Base-by-base conservation (phyloP, 23 red algal genomes). In the Gracilaria vermiculophylla region DNA sequence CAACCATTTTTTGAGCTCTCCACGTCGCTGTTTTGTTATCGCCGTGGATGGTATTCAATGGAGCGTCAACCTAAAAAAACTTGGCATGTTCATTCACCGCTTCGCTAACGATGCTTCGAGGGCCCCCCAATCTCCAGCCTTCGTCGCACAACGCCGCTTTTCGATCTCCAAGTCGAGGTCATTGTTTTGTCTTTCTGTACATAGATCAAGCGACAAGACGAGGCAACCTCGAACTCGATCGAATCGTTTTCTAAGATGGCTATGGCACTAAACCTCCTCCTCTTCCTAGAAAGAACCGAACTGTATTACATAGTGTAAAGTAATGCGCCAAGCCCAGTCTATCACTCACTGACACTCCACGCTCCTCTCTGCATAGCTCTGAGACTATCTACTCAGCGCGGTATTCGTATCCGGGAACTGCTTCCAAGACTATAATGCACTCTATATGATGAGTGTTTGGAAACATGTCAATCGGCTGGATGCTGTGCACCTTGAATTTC, bases 401-500 rank as follows among this genome's bases (percentile, higher is more conserved):
- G 7, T 34, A 14, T 35, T 64, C 58, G 14, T 64, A 17, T 17
- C 29, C 1, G 35, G 5, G 29, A 8, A 5, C 15, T 24, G 67
- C 67, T 73, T 92, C 88, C 42, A 99, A 69, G 31, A 60, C 65
- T 54, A 77, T 93, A 24, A 99, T 81, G 36, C 71, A 72, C 61
- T 99, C 97, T 11, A 95, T 50, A 77, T 99, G 97, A 36, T 89
- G 92, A n/a, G 97, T 99, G 82, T 99, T 82, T 58, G 97, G 97
- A 54, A 99, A 99, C 93, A 92, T 90, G 86, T 99, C 97, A 41
- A 99, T 60, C 35, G 93, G 97, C n/a, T 86, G 76, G 2, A 99
- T 67, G 8, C 66, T 71, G 41, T 36, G 16, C 62, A 99, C 44
- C 34, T 43, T 48, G 42, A 86, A 95, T 42, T 35, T 67, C 5